Evolutionary conservation across 129 eudicot species (phyloP).

Genomic region (Tagetes erecta): DNA sequence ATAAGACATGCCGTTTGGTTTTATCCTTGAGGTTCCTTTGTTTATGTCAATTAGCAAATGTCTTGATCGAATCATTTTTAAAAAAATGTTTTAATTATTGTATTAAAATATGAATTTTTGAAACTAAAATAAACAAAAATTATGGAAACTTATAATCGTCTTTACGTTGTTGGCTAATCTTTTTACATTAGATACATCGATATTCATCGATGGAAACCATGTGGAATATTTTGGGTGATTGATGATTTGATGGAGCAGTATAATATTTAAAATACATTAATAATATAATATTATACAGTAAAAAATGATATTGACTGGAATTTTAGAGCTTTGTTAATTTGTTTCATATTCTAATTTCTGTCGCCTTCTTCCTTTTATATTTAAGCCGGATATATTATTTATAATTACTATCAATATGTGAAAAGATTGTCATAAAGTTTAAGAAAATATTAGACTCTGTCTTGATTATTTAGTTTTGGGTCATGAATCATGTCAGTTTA

Average conservation of each 20-base stretch:
- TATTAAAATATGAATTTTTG: constrained; percentile 6
- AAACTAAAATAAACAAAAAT: constrained; percentile 11
- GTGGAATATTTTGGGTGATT: constrained; percentile 35
- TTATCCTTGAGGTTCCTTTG: constrained; percentile 43
- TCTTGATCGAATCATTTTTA: constrained; percentile 6
- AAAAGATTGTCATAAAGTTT: neutral
- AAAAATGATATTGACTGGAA: constrained; percentile 32
- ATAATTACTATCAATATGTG: constrained; percentile 8
- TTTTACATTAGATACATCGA: constrained; percentile 60
- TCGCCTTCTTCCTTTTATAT: constrained; percentile 37
- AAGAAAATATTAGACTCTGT: too few relatives aligned
- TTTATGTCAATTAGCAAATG: constrained; percentile 58
- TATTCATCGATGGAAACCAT: constrained; percentile 51
- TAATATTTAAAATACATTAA: neutral
- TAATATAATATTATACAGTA: neutral
- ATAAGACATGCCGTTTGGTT: constrained; percentile 45
- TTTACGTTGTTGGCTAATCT: constrained; percentile 38
- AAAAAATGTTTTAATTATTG: constrained; percentile 1
- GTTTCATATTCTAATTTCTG: constrained; percentile 50
- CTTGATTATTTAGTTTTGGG: too few relatives aligned
- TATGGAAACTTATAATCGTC: constrained; percentile 37
- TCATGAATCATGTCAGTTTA: too few relatives aligned
- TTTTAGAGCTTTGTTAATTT: constrained; percentile 35
- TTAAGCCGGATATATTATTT: constrained; percentile 24
- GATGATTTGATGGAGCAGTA: constrained; percentile 1